Conservation (phyloP, 2,329 filamentous ascomycete genomes). For the Podosphaera fusca region DNA sequence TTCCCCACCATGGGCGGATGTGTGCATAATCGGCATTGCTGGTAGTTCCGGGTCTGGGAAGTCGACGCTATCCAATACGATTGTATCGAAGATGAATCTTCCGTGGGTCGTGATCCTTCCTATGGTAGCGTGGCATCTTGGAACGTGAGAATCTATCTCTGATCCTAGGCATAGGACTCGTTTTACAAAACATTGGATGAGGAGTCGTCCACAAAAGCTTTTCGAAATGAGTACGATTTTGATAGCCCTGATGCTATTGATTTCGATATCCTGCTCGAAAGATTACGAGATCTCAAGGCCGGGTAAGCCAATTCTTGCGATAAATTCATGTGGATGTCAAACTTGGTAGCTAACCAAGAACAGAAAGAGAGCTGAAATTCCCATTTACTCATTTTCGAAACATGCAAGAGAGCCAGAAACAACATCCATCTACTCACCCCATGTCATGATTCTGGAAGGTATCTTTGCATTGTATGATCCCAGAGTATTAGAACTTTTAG, state of each 20-base stretch:
- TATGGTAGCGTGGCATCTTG: constrained; percentile 36
- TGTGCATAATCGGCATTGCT: constrained; percentile 89
- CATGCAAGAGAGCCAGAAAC: constrained; percentile 62
- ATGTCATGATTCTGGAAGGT: constrained; percentile 84
- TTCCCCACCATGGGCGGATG: constrained; percentile 83
- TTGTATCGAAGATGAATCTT: constrained; percentile 70
- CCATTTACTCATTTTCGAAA: constrained; percentile 84
- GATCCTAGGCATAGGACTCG: constrained; percentile 42
- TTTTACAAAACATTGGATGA: constrained; percentile 80
- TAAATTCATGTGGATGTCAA: not conserved
- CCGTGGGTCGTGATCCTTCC: constrained; percentile 97
- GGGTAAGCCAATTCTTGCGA: constrained; percentile 33
- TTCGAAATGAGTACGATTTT: constrained; percentile 85
- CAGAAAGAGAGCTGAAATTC: constrained; percentile 73
- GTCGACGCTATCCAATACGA: constrained; percentile 78
- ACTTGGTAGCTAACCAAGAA: not conserved
- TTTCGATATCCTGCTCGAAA: constrained; percentile 69
- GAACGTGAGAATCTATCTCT: not conserved
- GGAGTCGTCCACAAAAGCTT: constrained; percentile 59
- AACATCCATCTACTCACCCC: constrained; percentile 82
- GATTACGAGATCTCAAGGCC: constrained; percentile 63
- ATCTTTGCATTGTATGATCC: constrained; percentile 87
- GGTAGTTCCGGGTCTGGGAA: constrained; percentile 89
- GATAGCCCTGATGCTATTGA: constrained; percentile 87
- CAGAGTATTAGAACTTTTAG: constrained; percentile 63